Evolutionary conservation across 495 filamentous ascomycete species (phyloP).

Genomic region (Coniosporium apollinis): DNA sequence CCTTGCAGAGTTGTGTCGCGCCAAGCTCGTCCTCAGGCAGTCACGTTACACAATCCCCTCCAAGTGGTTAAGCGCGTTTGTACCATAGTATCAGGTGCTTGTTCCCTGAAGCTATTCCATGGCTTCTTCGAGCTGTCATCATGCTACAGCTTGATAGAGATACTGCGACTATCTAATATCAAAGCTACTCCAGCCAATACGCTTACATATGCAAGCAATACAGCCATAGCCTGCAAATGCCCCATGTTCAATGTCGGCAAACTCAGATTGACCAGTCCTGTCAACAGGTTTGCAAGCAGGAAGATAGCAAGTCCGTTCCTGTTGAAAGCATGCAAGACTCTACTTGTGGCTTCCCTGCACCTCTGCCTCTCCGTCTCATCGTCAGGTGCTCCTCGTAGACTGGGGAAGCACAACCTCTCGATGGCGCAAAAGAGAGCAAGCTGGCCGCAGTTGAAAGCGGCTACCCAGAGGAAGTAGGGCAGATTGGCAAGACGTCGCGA

Average conservation of each 20-base stretch:
- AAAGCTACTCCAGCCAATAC: conserved; percentile 51
- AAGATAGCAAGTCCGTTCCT: conserved; percentile 78
- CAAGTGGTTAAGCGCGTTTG: too few species aligned
- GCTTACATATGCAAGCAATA: conserved; percentile 55
- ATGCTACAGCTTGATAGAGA: conserved; percentile 66
- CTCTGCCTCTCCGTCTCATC: conserved; percentile 37
- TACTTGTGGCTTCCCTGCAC: conserved; percentile 53
- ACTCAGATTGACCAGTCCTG: conserved; percentile 74
- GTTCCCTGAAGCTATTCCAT: too few species aligned
- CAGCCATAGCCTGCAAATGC: conserved; percentile 44
- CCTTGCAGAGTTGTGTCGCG: too few species aligned
- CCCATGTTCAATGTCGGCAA: conserved; percentile 60
- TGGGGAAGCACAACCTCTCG: conserved; percentile 62
- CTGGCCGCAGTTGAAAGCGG: conserved; percentile 71
- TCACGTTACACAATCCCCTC: too few species aligned
- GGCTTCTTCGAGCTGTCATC: too few species aligned
- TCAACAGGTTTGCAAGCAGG: conserved; percentile 73
- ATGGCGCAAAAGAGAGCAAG: conserved; percentile 59
- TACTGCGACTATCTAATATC: conserved; percentile 47
- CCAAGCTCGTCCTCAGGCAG: too few species aligned
- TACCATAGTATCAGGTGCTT: too few species aligned
- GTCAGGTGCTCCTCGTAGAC: conserved; percentile 37
- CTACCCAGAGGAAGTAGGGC: conserved; percentile 83
- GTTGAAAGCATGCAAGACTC: conserved; percentile 67
- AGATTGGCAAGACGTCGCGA: conserved; percentile 86